Evolutionary conservation across 2,329 filamentous ascomycete genomes (phyloP), one percentile per base, ranked within the genome.

Genomic region (Coniochaeta sp.): DNA sequence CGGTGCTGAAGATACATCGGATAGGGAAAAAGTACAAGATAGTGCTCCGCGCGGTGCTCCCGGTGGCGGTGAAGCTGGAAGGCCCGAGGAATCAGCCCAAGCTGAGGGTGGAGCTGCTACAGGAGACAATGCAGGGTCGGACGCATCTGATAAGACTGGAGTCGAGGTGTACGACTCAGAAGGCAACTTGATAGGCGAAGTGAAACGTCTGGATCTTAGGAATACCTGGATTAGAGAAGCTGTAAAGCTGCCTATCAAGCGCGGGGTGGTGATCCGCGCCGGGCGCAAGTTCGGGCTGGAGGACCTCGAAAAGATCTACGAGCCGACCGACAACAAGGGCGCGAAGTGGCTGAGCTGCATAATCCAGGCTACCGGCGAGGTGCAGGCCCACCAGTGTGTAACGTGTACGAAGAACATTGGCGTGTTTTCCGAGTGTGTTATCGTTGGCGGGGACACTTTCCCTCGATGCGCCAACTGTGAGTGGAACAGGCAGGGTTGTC

Each of bases 401-500:
- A 74, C 72, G 1, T 82, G 80, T 59, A 67, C 73, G 1, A 76
- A 72, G 59, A 73, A 74, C 28, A 70, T 74, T 24, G 79, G 79
- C 0, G 74, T 74, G 0, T 82, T 79, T 63, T 73, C 74, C 1
- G 70, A 74, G 6, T 82, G 79, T 65, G 72, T 81, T 57, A 34
- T 24, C 31, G 31, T 57, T 5, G 72, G 77, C 26, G 67, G 79
- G 16, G 74, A 73, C 6, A 68, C 76, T 4, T 79, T 81, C 58
- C 74, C 74, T 3, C 76, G 77, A 31, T 82, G 79, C 61, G 79
- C 77, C 33, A 82, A 81, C 63, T 82, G 79, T 63, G 77, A 81
- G 64, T 82, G 79, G 79, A 77, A 76, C 62, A 73, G 67, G 8
- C 69, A 70, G 28, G 66, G 66, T 4, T 73, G 71, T 57, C 63